These are phyloP conservation scores for Metarhizium anisopliae DNA, from an alignment of 2,329 filamentous ascomycete species.

Conservation along the genomic window DNA sequence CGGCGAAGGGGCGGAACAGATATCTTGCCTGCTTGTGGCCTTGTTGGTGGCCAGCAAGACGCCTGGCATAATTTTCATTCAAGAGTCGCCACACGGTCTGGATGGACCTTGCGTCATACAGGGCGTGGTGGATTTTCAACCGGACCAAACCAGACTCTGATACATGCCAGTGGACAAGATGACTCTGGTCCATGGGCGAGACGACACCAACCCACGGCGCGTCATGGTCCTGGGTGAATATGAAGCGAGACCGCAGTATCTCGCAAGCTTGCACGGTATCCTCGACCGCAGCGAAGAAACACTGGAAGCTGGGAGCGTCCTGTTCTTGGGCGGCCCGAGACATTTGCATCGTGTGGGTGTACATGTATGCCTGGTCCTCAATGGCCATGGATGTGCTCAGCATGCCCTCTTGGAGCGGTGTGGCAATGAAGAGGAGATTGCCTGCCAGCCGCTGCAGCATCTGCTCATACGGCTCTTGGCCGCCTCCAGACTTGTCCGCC, in stretches of 20 bases:
- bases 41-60: constrained; percentile 1
- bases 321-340: constrained; percentile 6
- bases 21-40: neutral
- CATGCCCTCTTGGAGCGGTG: constrained; percentile 17
- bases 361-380: constrained; percentile 12
- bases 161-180: constrained; percentile 10
- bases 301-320: constrained; percentile 9
- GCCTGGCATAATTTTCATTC: constrained; percentile 7
- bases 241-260: constrained; percentile 15
- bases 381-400: constrained; percentile 14
- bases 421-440: constrained; percentile 15
- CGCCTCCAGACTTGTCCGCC: neutral
- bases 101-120: constrained; percentile 15
- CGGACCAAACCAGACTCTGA: constrained; percentile 1
- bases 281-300: constrained; percentile 11
- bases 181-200: constrained; percentile 11
- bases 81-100: constrained; percentile 11
- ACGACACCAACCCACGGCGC: constrained; percentile 16
- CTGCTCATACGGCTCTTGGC: constrained; percentile 6
- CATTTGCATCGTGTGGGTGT: constrained; percentile 13
- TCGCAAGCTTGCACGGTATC: constrained; percentile 15
- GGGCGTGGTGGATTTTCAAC: constrained; percentile 13
- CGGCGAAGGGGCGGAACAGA: constrained; percentile 1
- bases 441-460: constrained; percentile 9
- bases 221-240: constrained; percentile 12